Conservation (phyloP, 768 basidiomycete genomes). For the Trametes punicea region DNA sequence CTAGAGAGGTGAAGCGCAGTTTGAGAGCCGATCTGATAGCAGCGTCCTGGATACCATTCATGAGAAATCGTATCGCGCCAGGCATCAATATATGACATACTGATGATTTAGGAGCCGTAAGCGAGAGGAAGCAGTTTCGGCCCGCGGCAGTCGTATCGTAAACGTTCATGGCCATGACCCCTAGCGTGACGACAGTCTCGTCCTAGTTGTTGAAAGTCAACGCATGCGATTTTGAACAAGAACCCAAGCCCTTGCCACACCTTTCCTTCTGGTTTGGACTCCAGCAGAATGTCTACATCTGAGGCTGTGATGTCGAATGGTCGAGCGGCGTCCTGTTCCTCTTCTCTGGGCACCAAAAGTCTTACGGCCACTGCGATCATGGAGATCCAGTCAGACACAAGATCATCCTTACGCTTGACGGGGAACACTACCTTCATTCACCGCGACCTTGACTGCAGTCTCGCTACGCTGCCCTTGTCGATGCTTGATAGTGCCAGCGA, state of each 20-base stretch:
- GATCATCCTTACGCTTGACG: not conserved
- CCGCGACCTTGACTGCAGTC: slow-evolving; percentile 46
- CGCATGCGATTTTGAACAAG: not conserved
- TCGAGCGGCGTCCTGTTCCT: slow-evolving; percentile 24
- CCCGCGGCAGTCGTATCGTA: slow-evolving; percentile 43
- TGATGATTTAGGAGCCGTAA: slow-evolving; percentile 55
- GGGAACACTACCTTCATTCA: slow-evolving; percentile 35
- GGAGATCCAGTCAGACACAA: not conserved
- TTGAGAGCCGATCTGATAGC: slow-evolving; percentile 52
- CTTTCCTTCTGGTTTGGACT: slow-evolving; percentile 69
- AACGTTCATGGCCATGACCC: slow-evolving; percentile 58
- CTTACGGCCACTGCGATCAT: slow-evolving; percentile 36
- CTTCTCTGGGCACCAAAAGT: slow-evolving; percentile 48
- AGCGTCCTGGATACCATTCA: slow-evolving; percentile 17
- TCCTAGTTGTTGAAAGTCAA: slow-evolving; percentile 44
- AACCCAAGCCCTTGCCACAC: slow-evolving; percentile 45
- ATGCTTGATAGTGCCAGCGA: slow-evolving; percentile 16
- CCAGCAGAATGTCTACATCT: slow-evolving; percentile 60
- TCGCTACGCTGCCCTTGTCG: slow-evolving; percentile 32
- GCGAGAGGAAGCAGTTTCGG: slow-evolving; percentile 41
- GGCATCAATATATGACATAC: slow-evolving; percentile 38
- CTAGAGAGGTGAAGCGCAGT: slow-evolving; percentile 62
- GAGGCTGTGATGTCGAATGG: slow-evolving; percentile 59
- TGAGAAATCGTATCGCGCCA: not conserved
- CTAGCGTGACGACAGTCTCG: slow-evolving; percentile 63